Percentiles rank a stretch among this genome's conserved stretches.
Conservation (phyloP, 805 yeast genomes). For the Yarrowia porcina region DNA sequence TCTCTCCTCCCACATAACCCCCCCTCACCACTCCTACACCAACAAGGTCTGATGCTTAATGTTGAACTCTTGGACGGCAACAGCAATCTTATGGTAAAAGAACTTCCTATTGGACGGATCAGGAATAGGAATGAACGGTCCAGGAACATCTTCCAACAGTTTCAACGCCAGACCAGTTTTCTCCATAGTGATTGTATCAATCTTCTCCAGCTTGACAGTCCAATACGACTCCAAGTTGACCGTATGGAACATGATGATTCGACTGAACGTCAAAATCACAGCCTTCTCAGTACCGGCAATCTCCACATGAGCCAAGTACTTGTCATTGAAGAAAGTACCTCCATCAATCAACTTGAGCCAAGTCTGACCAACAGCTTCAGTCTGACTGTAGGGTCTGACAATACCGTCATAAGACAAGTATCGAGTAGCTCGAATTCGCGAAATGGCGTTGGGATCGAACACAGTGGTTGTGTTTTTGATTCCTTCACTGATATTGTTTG, state of each 20-base stretch:
- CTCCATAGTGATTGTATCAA: constrained; percentile 72
- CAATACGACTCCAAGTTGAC: constrained; percentile 62
- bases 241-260: constrained; percentile 65
- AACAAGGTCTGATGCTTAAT: constrained; percentile 34
- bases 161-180: constrained; percentile 72
- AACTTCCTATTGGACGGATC: constrained; percentile 60
- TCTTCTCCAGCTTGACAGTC: constrained; percentile 61
- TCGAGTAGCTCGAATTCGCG: constrained; percentile 79
- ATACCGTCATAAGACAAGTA: constrained; percentile 66
- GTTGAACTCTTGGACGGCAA: constrained; percentile 80
- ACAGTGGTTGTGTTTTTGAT: constrained; percentile 89
- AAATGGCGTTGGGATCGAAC: constrained; percentile 73
- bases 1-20: background rate
- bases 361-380: constrained; percentile 91
- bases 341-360: constrained; percentile 85
- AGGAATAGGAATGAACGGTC: constrained; percentile 79
- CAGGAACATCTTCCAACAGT: constrained; percentile 52
- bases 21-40: background rate
- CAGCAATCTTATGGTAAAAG: constrained; percentile 66
- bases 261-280: constrained; percentile 68
- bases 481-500: constrained; percentile 90
- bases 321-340: constrained; percentile 68
- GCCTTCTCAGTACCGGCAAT: constrained; percentile 77
- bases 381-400: constrained; percentile 67
- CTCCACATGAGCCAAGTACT: constrained; percentile 79